Base-by-base conservation (phyloP, 1,139 yeast species). In the Meyerozyma athensensis region DNA sequence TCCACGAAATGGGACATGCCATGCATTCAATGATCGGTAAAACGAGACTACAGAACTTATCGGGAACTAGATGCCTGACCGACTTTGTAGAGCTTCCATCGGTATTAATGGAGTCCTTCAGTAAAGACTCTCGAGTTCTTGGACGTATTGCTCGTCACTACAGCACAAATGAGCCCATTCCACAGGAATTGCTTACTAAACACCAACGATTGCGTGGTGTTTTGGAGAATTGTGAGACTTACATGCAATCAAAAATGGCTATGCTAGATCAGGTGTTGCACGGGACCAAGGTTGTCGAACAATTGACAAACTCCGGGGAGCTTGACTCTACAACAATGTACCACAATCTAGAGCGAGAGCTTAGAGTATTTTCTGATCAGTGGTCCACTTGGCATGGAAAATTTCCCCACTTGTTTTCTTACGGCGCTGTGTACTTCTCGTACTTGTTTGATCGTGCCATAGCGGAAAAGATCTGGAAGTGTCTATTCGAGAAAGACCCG, bases 1-100 rank as follows among this genome's bases (percentile, higher is more conserved):
- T 94, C 65, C 99, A 92, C 60, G 99, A 92, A 60, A 89, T 92
- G 96, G 99, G 99, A 1, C 99, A 92, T 61, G 98, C 98, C 2
- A 85, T 92, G 79, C 98, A 92, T 58, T 87, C 97, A 5, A 90
- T 92, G 97, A 66, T 92, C 20, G 98, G 97, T 0, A 72, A 92
- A 43, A 92, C 98, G 0, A 74, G 81, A 34, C 65, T 92, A 36
- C 98, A 94, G 55, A 94, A 90, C 54, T 82, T 92, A 12, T 82
- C 95, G 18, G 98, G 99, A 2, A 92, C 98, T 0, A 71, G 99
- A 43, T 92, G 97, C 54, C 86, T 89, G 6, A 87, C 98, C 0
- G 98, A 92, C 58, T 92, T 92, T 63, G 98, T 94, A 22, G 98
- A 92, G 58, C 65, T 92, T 34, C 99, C 99, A 1, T 87, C 97